Conservation (phyloP, 257 asterid genomes). For the Striga asiatica region DNA sequence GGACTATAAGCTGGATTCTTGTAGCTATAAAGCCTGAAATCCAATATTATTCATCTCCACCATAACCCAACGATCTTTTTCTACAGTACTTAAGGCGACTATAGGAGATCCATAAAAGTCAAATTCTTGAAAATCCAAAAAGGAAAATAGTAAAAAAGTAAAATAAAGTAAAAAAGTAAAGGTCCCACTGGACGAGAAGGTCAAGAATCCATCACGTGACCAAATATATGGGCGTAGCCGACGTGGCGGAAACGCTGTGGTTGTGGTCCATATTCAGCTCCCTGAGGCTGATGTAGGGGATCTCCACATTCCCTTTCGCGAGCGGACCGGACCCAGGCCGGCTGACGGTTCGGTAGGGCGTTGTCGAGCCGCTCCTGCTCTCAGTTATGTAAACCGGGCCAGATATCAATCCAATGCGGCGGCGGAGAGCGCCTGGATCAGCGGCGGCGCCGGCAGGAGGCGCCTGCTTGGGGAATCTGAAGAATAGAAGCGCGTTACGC, state of each 20-base stretch:
- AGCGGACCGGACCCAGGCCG: constrained; percentile 43
- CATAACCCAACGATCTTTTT: too few species aligned
- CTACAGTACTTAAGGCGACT: too few species aligned
- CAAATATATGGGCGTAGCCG: constrained; percentile 66
- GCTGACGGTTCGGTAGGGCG: constrained; percentile 44
- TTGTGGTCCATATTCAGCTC: constrained; percentile 47
- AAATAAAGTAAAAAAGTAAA: not conserved
- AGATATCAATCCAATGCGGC: constrained; percentile 39
- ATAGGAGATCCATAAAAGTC: too few species aligned
- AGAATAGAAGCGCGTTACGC: constrained; percentile 55
- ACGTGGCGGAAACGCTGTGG: constrained; percentile 28
- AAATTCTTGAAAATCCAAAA: constrained; percentile 19
- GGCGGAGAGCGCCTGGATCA: constrained; percentile 10
- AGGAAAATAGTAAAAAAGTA: not conserved
- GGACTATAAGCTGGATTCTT: too few species aligned
- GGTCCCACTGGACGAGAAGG: constrained; percentile 3
- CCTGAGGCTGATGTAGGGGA: constrained; percentile 64
- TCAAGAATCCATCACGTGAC: constrained; percentile 43
- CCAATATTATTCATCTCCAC: too few species aligned
- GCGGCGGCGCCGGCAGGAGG: constrained; percentile 4
- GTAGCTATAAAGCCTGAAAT: too few species aligned
- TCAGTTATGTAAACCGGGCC: constrained; percentile 66
- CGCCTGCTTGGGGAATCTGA: constrained; percentile 35
- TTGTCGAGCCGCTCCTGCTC: constrained; percentile 53
- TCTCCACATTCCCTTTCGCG: constrained; percentile 33